Conservation (phyloP, 2,329 filamentous ascomycete genomes). For the Xylariaceae sp. region DNA sequence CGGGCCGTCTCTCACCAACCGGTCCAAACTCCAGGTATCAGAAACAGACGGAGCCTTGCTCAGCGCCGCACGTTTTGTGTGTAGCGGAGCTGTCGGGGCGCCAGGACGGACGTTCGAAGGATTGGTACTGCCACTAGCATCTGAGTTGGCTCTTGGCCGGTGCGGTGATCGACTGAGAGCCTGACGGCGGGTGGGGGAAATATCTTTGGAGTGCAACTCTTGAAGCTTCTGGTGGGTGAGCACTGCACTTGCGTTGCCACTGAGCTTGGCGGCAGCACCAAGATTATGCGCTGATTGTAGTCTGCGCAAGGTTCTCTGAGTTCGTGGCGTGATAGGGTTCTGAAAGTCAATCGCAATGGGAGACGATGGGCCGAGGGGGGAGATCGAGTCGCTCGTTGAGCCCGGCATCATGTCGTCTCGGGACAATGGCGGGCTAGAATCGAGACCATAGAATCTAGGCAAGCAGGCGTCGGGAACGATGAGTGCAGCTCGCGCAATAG, state of each 20-base stretch:
- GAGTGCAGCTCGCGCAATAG: neutral
- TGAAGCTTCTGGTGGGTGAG: constrained; percentile 58
- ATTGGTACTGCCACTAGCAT: constrained; percentile 44
- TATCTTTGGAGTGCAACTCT: constrained; percentile 29
- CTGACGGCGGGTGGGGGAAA: constrained; percentile 36
- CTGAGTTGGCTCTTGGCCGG: constrained; percentile 66
- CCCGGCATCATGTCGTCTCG: constrained; percentile 26
- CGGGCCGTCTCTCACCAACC: constrained; percentile 74
- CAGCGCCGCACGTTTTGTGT: constrained; percentile 38
- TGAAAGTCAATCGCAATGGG: constrained; percentile 46
- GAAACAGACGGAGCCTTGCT: constrained; percentile 45
- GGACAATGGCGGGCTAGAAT: neutral
- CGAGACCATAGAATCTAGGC: neutral
- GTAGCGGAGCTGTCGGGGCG: constrained; percentile 36
- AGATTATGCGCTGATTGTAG: constrained; percentile 71
- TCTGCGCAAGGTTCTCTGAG: constrained; percentile 63
- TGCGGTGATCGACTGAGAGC: constrained; percentile 42
- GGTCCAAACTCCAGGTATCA: constrained; percentile 61
- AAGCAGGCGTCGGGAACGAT: neutral
- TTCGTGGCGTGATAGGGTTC: constrained; percentile 56
- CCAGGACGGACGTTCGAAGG: constrained; percentile 32
- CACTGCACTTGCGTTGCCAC: constrained; percentile 44
- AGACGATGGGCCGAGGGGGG: constrained; percentile 30
- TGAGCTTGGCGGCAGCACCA: constrained; percentile 45
- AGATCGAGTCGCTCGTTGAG: constrained; percentile 27